Conservation (phyloP, 495 filamentous ascomycete species). For the Parmelia sp. region DNA sequence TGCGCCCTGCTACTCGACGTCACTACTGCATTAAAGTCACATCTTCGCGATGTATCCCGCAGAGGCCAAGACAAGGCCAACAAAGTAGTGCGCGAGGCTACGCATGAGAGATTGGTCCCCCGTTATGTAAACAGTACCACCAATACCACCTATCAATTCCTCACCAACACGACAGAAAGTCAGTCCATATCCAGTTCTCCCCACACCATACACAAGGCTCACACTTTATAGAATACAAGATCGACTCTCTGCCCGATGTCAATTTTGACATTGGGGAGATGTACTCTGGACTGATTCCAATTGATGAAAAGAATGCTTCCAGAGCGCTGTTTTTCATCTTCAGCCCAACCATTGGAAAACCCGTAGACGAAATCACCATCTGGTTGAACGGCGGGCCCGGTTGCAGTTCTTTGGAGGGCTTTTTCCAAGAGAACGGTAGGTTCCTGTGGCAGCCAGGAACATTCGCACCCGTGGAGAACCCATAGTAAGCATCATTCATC, state of each 20-base stretch:
- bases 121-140: slow-evolving; percentile 1
- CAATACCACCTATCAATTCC: neutral
- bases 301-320: slow-evolving; percentile 49
- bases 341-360: slow-evolving; percentile 41
- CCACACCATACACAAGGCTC: neutral
- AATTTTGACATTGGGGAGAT: slow-evolving; percentile 68
- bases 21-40: neutral
- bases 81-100: slow-evolving; percentile 9
- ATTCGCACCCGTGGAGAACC: slow-evolving; percentile 51
- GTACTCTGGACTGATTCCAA: slow-evolving; percentile 68
- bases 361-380: slow-evolving; percentile 61
- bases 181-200: neutral
- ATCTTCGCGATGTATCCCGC: neutral
- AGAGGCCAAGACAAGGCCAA: neutral
- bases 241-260: slow-evolving; percentile 65
- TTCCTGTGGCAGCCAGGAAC: slow-evolving; percentile 58
- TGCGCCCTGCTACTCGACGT: slow-evolving; percentile 4
- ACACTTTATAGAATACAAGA: slow-evolving; percentile 46
- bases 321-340: slow-evolving; percentile 48
- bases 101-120: neutral
- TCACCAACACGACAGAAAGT: slow-evolving; percentile 9
- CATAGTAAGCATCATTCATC: slow-evolving; percentile 35
- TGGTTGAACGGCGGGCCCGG: slow-evolving; percentile 73
- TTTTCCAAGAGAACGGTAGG: slow-evolving; percentile 60
- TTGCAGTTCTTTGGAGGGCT: slow-evolving; percentile 59